Evolutionary conservation across 2,329 filamentous ascomycete species (phyloP), one percentile per base, ranked within the genome.

Genomic region (Cryphonectria naterciae): DNA sequence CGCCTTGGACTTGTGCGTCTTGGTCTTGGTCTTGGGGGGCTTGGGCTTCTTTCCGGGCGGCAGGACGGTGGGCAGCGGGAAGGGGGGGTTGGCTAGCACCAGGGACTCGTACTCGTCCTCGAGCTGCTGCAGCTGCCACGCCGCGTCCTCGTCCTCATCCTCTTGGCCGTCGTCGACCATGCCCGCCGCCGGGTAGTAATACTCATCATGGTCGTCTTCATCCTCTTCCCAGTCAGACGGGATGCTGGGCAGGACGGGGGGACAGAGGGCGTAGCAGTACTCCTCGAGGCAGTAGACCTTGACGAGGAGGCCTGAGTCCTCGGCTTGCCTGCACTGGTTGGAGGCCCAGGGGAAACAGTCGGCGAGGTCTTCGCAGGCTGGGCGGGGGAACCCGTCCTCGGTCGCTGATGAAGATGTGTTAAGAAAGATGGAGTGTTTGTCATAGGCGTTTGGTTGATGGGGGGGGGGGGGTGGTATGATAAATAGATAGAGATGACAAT

Each of bases 211-310:
- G 43, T 46, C 43, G 17, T 49, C 46, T 3, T 22, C 19, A n/a
- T n/a, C 46, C 19, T 1, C 39, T 4, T 22, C 2, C 19, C 5
- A n/a, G 25, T 19, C 15, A 10, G n/a, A 43, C 62, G 15, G 35
- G 10, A 13, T 8, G 25, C 25, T 19, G 13, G 35, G 67, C 0
- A 56, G 2, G 11, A 19, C 22, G 19, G 67, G 67, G 2, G 67
- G 46, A 41, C 67, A 68, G 46, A 64, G 13, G 1, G 35, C 60
- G 32, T 68, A 64, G 58, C 60, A 68, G 43, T 68, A 56, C 2
- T 56, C 37, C 13, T 68, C 32, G n/a, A 52, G 17, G 35, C 67
- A 68, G 49, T 68, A 64, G 10, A 35, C 8, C 60, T 63, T 68
- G 58, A 56, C 19, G n/a, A 56, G 61, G 8, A 68, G 67, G 5